Conservation (phyloP, 2,329 filamentous ascomycete species). For the Dactylellina haptotyla region DNA sequence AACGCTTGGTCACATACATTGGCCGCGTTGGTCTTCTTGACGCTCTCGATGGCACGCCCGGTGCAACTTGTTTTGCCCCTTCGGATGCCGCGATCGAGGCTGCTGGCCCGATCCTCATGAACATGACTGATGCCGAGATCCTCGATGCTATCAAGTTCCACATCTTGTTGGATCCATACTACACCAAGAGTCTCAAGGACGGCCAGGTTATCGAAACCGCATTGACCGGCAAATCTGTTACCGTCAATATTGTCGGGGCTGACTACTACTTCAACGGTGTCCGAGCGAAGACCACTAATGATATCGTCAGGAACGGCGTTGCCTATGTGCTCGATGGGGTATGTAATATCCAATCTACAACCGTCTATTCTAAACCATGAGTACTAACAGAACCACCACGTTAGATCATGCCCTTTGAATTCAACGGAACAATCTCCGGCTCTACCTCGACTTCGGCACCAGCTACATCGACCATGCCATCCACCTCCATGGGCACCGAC, state of each 20-base stretch:
- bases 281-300: constrained; percentile 28
- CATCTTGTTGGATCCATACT: constrained; percentile 33
- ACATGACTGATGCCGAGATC: constrained; percentile 35
- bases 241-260: constrained; percentile 24
- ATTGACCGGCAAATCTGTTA: constrained; percentile 13
- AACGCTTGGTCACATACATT: constrained; percentile 37
- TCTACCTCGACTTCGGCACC: neutral
- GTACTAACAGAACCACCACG: neutral
- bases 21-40: constrained; percentile 38
- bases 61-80: constrained; percentile 49
- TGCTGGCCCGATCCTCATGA: constrained; percentile 35
- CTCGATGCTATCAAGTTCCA: constrained; percentile 52
- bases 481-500: neutral
- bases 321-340: constrained; percentile 50
- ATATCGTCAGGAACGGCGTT: constrained; percentile 49
- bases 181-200: constrained; percentile 23
- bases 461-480: constrained; percentile 11
- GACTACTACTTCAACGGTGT: constrained; percentile 50
- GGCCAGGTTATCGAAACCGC: constrained; percentile 29
- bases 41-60: constrained; percentile 42
- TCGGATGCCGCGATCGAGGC: constrained; percentile 35
- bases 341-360: neutral
- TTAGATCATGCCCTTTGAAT: constrained; percentile 48
- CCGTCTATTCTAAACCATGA: neutral
- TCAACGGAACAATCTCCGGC: constrained; percentile 24